These are phyloP conservation scores for Psilocybe sp. DNA, from an alignment of 768 basidiomycete genomes.

Conservation along the genomic window DNA sequence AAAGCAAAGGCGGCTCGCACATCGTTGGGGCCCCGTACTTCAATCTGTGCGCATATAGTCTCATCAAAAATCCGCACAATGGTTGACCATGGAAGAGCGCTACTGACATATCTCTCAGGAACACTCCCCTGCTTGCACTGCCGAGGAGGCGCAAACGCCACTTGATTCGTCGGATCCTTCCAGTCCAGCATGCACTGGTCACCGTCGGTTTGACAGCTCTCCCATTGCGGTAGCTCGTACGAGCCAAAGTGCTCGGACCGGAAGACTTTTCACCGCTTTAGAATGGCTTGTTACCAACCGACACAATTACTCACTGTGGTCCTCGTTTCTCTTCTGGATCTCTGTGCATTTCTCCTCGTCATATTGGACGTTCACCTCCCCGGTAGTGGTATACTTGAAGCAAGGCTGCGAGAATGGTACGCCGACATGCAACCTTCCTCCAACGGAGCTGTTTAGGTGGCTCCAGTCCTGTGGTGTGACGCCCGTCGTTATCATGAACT, in stretches of 20 bases:
- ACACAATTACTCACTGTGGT: slow-evolving; percentile 10
- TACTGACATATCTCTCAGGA: slow-evolving; percentile 25
- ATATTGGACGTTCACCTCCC: not conserved
- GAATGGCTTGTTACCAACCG: not conserved
- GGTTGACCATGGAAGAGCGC: not conserved
- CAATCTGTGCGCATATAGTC: slow-evolving; percentile 18
- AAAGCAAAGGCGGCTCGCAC: slow-evolving; percentile 23
- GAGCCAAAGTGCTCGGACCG: slow-evolving; percentile 14
- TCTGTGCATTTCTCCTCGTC: slow-evolving; percentile 6
- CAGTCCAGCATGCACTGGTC: slow-evolving; percentile 34
- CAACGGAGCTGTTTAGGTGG: slow-evolving; percentile 8
- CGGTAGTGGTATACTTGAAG: slow-evolving; percentile 3
- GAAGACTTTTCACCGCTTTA: slow-evolving; percentile 6
- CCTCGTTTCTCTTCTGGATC: slow-evolving; percentile 12
- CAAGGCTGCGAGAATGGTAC: slow-evolving; percentile 16
- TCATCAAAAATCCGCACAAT: not conserved
- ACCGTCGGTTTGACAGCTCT: slow-evolving; percentile 33
- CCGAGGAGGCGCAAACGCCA: slow-evolving; percentile 16
- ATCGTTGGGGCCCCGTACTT: slow-evolving; percentile 19
- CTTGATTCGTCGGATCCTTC: slow-evolving; percentile 15
- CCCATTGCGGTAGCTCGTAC: slow-evolving; percentile 32
- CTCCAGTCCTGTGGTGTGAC: slow-evolving; percentile 4
- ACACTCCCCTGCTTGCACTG: slow-evolving; percentile 27
- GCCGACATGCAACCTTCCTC: slow-evolving; percentile 10
- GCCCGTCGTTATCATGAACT: not conserved